Conservation (phyloP, 2,329 filamentous ascomycete species). For the Cercospora citrullina region DNA sequence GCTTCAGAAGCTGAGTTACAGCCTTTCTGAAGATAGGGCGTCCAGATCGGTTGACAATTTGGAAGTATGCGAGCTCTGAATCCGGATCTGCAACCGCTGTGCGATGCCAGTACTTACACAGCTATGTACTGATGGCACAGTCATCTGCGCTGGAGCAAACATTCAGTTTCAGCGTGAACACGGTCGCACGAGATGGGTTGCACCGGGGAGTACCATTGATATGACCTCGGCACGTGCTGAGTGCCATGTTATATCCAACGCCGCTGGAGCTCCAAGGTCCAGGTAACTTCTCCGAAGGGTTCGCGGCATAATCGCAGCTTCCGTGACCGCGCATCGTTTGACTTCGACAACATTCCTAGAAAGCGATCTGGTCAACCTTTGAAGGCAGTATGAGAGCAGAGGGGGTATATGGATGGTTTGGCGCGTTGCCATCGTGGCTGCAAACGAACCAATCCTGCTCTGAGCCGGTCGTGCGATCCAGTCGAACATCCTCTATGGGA, state of each 20-base stretch:
- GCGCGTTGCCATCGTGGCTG: slow-evolving; percentile 10
- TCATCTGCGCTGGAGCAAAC: not conserved
- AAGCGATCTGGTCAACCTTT: not conserved
- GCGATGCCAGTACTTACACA: not conserved
- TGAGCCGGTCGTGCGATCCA: not conserved
- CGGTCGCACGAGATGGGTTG: not conserved
- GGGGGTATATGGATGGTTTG: slow-evolving; percentile 6
- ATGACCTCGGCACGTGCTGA: slow-evolving; percentile 1
- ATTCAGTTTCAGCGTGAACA: not conserved
- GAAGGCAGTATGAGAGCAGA: not conserved
- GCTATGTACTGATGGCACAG: not conserved
- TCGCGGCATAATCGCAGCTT: not conserved
- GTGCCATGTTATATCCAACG: not conserved
- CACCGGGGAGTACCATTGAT: not conserved
- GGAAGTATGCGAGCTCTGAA: not conserved
- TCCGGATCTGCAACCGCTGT: not conserved
- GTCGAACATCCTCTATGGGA: not conserved
- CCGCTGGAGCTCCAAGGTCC: not conserved
- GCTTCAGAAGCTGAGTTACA: not conserved
- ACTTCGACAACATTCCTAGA: not conserved
- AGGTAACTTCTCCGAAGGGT: not conserved
- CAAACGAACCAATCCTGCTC: not conserved
- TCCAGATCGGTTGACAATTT: slow-evolving; percentile 24
- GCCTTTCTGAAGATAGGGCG: slow-evolving; percentile 4
- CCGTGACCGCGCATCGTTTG: not conserved